Conservation (phyloP, 1,284 basidiomycete species). For the Megacollybia platyphylla region DNA sequence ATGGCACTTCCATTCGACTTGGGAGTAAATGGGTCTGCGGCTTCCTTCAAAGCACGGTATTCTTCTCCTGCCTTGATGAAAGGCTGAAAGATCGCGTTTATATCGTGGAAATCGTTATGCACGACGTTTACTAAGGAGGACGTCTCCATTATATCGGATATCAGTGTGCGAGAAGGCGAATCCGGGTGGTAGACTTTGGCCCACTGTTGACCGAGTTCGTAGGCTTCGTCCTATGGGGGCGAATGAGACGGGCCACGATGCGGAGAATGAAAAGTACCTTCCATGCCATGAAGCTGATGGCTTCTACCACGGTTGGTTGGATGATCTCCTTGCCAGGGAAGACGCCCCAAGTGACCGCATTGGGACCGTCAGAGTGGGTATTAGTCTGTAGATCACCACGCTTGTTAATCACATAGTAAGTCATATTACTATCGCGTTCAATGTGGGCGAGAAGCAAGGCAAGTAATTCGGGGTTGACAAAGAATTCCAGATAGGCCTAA, state of each 20-base stretch:
- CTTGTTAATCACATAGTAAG: constrained; percentile 93
- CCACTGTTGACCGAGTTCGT: constrained; percentile 92
- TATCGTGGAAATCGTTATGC: constrained; percentile 89
- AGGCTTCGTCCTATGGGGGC: constrained; percentile 77
- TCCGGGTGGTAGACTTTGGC: constrained; percentile 76
- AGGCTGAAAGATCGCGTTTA: constrained; percentile 77
- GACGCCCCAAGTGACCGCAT: constrained; percentile 99
- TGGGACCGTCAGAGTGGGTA: constrained; percentile 84
- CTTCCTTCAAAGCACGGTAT: constrained; percentile 26
- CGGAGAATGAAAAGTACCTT: constrained; percentile 39
- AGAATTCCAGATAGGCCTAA: constrained; percentile 96
- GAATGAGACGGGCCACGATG: not conserved
- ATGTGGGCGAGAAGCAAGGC: constrained; percentile 73
- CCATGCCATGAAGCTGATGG: constrained; percentile 95
- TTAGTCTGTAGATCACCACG: constrained; percentile 91
- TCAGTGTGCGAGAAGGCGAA: constrained; percentile 66
- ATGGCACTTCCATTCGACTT: not conserved
- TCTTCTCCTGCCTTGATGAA: constrained; percentile 69
- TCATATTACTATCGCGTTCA: constrained; percentile 82
- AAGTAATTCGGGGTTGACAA: constrained; percentile 69
- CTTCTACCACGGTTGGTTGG: constrained; percentile 97
- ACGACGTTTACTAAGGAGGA: constrained; percentile 94
- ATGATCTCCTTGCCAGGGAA: constrained; percentile 98
- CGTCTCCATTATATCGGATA: constrained; percentile 70
- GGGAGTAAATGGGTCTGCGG: not conserved